These are phyloP conservation scores for Stachybotrys chlorohalonatus DNA, from an alignment of 2,329 filamentous ascomycete genomes.

Conservation along the genomic window DNA sequence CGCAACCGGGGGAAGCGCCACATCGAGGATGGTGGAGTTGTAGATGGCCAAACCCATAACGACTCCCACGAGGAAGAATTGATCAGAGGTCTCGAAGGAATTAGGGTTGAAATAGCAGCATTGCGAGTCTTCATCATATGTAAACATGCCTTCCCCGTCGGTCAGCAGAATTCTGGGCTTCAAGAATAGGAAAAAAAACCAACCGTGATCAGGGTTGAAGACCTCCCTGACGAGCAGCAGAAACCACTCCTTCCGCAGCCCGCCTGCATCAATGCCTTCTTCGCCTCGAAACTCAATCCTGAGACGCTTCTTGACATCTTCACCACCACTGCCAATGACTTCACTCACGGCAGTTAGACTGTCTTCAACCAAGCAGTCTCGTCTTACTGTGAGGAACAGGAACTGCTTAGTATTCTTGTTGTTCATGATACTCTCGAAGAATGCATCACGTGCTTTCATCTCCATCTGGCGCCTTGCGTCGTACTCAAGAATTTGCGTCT, in stretches of 20 bases:
- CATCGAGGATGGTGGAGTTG: conserved; percentile 86
- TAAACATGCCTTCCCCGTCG: conserved; percentile 62
- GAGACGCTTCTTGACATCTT: conserved; percentile 85
- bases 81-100: conserved; percentile 83
- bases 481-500: conserved; percentile 82
- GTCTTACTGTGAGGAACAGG: conserved; percentile 65
- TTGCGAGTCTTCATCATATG: conserved; percentile 82
- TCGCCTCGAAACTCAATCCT: conserved; percentile 80
- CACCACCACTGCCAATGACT: conserved; percentile 68
- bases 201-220: conserved; percentile 84
- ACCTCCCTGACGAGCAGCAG: conserved; percentile 78
- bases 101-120: conserved; percentile 92
- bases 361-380: conserved; percentile 83
- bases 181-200: conserved; percentile 16
- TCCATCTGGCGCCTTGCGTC: conserved; percentile 87
- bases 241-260: conserved; percentile 91
- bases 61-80: conserved; percentile 84
- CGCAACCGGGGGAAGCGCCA: conserved; percentile 79
- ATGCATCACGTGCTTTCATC: conserved; percentile 76
- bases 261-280: conserved; percentile 85
- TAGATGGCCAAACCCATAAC: conserved; percentile 86
- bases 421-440: conserved; percentile 80
- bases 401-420: conserved; percentile 67
- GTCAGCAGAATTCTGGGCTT: neutral
- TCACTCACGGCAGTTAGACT: conserved; percentile 79